Base-by-base conservation (phyloP, 805 yeast genomes). In the Teunomyces pallodes region DNA sequence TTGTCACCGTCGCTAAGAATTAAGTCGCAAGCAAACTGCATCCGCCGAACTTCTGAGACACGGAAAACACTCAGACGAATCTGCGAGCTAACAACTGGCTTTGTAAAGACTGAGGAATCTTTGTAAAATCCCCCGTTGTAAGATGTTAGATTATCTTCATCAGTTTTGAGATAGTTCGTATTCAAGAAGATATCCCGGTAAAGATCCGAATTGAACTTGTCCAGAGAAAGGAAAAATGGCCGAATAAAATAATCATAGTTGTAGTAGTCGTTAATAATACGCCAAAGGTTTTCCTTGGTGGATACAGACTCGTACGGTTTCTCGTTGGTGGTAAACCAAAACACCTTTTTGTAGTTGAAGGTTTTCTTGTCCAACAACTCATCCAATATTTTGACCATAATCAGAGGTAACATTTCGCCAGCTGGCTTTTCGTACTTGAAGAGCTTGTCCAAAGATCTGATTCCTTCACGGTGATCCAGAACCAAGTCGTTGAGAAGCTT, bases 311-410 rank as follows among this genome's bases (percentile, higher is more conserved):
- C 71, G 52, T 68, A 77, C 0, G 97, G 97, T 41, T 65, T 66
- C 54, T 86, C 94, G 60, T 85, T 82, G 60, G 84, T 86, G 0
- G 96, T 88, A 58, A 90, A 80, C 59, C 90, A 67, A 53, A 89
- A 77, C 3, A 88, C 66, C 56, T 86, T 83, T 54, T 79, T 80
- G 26, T 46, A 40, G 39, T 75, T 75, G 43, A 80, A 80, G 61
- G 76, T 84, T 36, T 76, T 79, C 32, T 69, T 61, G 12, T 69
- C 58, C 47, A 59, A 59, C 51, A 86, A 83, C 49, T 82, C 84
- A 46, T 81, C 84, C 46, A 81, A 76, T 7, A 84, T 65, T 17
- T 71, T 69, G 30, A 71, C 72, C 40, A 90, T 70, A 7, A 84
- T 71, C 6, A 56, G 54, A 7, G 70, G 71, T 30, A 72, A 57